Conservation (phyloP, 345 rosid species). For the Pelargonium nanum region DNA sequence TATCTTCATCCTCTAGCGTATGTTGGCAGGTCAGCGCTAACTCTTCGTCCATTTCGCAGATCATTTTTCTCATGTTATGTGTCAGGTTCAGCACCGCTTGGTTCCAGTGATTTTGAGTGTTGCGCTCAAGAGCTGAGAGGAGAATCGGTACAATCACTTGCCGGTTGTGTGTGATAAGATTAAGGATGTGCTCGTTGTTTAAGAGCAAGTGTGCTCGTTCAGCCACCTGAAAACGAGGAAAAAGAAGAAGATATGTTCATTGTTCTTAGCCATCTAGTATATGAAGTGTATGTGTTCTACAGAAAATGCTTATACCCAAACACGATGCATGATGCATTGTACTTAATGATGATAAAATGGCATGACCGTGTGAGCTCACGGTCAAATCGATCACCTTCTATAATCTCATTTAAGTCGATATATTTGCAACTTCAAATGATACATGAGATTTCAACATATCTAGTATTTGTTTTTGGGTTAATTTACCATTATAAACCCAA, state of each 20-base stretch:
- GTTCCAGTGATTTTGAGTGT: constrained; percentile 62
- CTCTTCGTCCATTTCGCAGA: constrained; percentile 68
- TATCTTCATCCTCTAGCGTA: constrained; percentile 47
- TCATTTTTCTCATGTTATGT: constrained; percentile 41
- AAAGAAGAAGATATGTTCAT: constrained; percentile 5
- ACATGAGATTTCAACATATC: too few species aligned
- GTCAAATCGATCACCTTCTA: too few species aligned
- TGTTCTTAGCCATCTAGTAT: too few species aligned
- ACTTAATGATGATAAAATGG: too few species aligned
- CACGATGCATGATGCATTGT: too few species aligned
- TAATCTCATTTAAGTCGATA: too few species aligned
- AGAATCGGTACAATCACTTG: constrained; percentile 51
- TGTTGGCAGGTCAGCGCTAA: constrained; percentile 38
- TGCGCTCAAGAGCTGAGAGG: constrained; percentile 48
- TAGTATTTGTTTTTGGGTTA: not conserved
- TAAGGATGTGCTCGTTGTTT: constrained; percentile 60
- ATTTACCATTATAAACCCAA: too few species aligned
- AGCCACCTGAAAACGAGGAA: constrained; percentile 43
- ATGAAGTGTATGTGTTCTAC: too few species aligned
- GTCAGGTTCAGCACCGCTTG: constrained; percentile 62
- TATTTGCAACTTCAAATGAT: too few species aligned
- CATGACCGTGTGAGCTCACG: too few species aligned
- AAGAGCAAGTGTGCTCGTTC: constrained; percentile 72
- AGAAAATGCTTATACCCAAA: too few species aligned
- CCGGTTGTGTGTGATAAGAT: constrained; percentile 39